Evolutionary conservation across 164 flowering plant species (phyloP).

Genomic region (Vitis rotundifolia): DNA sequence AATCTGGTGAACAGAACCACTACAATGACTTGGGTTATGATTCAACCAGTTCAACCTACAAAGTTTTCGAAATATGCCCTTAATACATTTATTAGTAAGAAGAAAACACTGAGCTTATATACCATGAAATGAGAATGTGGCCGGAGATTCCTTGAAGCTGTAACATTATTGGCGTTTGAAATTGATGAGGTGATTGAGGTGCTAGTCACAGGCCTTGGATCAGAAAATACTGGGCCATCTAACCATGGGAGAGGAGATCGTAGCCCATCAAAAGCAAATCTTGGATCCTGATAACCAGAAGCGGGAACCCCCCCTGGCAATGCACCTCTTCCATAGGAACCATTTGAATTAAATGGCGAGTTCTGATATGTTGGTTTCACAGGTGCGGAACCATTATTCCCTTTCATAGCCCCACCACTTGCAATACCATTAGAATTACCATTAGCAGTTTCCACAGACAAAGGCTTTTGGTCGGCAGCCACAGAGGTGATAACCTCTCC

Average conservation of each 20-base stretch:
- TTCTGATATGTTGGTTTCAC: conserved; percentile 40
- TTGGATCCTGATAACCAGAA: conserved; percentile 59
- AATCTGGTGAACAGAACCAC: no score
- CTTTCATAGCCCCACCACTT: conserved; percentile 42
- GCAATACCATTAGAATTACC: conserved; percentile 36
- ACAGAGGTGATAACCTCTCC: conserved; percentile 46
- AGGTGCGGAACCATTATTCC: conserved; percentile 38
- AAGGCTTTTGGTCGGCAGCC: conserved; percentile 50
- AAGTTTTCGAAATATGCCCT: no score
- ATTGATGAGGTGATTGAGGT: conserved; percentile 25
- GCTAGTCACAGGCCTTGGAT: conserved; percentile 38
- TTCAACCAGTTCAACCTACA: no score
- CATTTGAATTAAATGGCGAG: conserved; percentile 35
- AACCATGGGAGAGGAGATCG: conserved; percentile 43
- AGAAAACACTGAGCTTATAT: conserved; percentile 10
- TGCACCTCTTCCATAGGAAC: conserved; percentile 48
- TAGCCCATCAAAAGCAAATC: conserved; percentile 43
- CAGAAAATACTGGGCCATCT: conserved; percentile 39
- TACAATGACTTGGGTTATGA: no score
- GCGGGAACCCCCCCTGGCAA: conserved; percentile 42
- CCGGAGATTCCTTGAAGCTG: conserved; percentile 44
- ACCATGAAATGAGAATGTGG: conserved; percentile 54
- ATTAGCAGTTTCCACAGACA: conserved; percentile 48
- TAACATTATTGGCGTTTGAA: conserved; percentile 23
- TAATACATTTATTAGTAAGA: no score